phyloP scores from a whole-genome alignment of 2,329 filamentous ascomycete species.

The Clonostachys byssicola region DNA sequence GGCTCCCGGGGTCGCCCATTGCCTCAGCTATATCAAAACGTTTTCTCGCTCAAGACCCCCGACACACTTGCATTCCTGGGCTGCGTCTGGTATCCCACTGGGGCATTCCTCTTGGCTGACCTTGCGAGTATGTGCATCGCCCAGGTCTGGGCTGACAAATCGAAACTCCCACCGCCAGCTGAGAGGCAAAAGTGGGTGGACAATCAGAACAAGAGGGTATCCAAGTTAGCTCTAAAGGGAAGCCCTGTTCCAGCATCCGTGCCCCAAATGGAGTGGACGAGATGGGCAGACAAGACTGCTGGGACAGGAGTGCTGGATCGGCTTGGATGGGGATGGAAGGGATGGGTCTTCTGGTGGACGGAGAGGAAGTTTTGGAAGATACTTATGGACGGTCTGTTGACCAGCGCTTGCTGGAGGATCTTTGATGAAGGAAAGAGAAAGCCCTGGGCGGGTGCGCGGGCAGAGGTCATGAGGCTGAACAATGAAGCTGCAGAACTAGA shows the following conservation, averaged over 20 bases:
- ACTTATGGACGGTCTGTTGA: conserved; percentile 30
- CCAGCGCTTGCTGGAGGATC: conserved; percentile 31
- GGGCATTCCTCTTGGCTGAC: conserved; percentile 30
- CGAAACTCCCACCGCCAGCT: conserved; percentile 22
- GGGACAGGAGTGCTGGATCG: conserved; percentile 32
- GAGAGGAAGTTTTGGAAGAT: conserved; percentile 29
- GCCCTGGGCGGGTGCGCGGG: conserved; percentile 30
- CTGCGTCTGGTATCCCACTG: conserved; percentile 24
- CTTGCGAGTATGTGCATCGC: conserved; percentile 35
- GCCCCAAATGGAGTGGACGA: conserved; percentile 24
- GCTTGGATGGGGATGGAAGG: conserved; percentile 31
- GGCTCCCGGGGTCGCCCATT: conserved; percentile 18
- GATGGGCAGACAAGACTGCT: conserved; percentile 33
- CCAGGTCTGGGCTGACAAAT: conserved; percentile 34
- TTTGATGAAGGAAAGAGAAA: conserved; percentile 31
- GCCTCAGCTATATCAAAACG: conserved; percentile 33
- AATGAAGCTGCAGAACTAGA: conserved; percentile 1
- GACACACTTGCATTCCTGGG: conserved; percentile 38
- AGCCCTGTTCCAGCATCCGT: conserved; percentile 17
- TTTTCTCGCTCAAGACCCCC: conserved; percentile 36
- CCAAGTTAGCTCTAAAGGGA: conserved; percentile 15
- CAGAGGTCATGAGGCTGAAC: conserved; percentile 24
- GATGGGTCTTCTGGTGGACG: conserved; percentile 33
- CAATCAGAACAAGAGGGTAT: conserved; percentile 23
- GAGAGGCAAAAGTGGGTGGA: conserved; percentile 30